Percentiles rank a stretch among this genome's conserved stretches.
phyloP scores from a whole-genome alignment of 2,329 filamentous ascomycete species.

The Xylariaceae sp. region DNA sequence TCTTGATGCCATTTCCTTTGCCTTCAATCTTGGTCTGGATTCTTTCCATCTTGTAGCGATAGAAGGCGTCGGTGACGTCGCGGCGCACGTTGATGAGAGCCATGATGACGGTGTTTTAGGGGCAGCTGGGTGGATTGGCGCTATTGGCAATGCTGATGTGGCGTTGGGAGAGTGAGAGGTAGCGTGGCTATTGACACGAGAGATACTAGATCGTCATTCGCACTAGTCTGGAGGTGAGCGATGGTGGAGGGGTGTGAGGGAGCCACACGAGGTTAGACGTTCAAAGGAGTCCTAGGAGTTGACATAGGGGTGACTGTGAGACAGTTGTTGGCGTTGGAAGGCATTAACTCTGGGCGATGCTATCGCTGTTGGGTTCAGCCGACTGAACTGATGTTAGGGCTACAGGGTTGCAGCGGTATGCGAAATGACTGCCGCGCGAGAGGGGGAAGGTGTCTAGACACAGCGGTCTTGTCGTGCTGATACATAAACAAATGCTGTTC shows the following conservation, averaged over 20 bases:
- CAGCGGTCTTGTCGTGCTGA: slow-evolving; percentile 87
- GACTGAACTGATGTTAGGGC: slow-evolving; percentile 83
- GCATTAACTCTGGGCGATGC: slow-evolving; percentile 51
- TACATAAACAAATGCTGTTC: slow-evolving; percentile 81
- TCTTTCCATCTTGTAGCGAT: slow-evolving; percentile 99
- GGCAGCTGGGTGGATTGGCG: slow-evolving; percentile 14
- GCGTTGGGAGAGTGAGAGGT: slow-evolving; percentile 18
- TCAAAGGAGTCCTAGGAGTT: slow-evolving; percentile 48
- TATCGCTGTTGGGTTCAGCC: slow-evolving; percentile 61
- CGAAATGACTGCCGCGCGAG: slow-evolving; percentile 96
- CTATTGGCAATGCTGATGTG: slow-evolving; percentile 12
- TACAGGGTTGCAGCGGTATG: slow-evolving; percentile 92
- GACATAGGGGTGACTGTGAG: slow-evolving; percentile 53
- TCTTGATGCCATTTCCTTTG: slow-evolving; percentile 99
- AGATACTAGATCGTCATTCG: slow-evolving; percentile 28
- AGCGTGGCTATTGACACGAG: slow-evolving; percentile 20
- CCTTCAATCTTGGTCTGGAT: slow-evolving; percentile 99
- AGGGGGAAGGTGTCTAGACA: slow-evolving; percentile 83
- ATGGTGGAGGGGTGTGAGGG: slow-evolving; percentile 33
- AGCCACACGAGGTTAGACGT: slow-evolving; percentile 50
- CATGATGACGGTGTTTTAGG: slow-evolving; percentile 64
- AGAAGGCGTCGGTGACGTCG: slow-evolving; percentile 98
- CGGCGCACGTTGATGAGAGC: slow-evolving; percentile 97
- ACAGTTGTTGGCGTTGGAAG: slow-evolving; percentile 48
- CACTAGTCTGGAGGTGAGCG: slow-evolving; percentile 29